Conservation (phyloP, 768 basidiomycete species). For the Leccinum rimulosum region DNA sequence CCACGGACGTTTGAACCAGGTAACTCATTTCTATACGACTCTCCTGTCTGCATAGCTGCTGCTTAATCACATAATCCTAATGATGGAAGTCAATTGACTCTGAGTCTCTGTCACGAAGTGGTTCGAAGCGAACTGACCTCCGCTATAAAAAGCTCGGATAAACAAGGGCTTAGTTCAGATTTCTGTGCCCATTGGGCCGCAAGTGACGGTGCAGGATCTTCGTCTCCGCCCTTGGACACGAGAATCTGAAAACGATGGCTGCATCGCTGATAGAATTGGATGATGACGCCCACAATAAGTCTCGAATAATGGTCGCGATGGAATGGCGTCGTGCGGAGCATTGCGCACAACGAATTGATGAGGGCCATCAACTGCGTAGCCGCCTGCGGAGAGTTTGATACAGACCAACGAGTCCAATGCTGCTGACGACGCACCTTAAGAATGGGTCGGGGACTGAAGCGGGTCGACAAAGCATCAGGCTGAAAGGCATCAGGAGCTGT, state of each 20-base stretch:
- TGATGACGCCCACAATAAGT: constrained; percentile 90
- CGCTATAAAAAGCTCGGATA: constrained; percentile 59
- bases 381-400: constrained; percentile 48
- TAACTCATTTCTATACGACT: constrained; percentile 73
- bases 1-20: constrained; percentile 52
- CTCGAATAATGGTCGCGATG: constrained; percentile 93
- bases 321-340: constrained; percentile 90
- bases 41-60: constrained; percentile 71
- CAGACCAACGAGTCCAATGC: neutral
- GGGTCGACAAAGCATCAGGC: constrained; percentile 66
- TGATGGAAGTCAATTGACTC: neutral
- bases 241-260: constrained; percentile 83
- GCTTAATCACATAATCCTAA: constrained; percentile 44
- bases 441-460: constrained; percentile 69
- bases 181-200: constrained; percentile 84
- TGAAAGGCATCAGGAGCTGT: constrained; percentile 85
- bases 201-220: constrained; percentile 48
- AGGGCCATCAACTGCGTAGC: constrained; percentile 83
- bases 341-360: constrained; percentile 87
- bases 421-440: constrained; percentile 54
- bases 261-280: constrained; percentile 94
- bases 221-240: constrained; percentile 43
- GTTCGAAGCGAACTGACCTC: constrained; percentile 41
- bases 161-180: constrained; percentile 71
- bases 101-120: constrained; percentile 1